These are phyloP conservation scores for Suhomyces terraborum DNA, from an alignment of 1,139 yeast species.

Conservation along the genomic window DNA sequence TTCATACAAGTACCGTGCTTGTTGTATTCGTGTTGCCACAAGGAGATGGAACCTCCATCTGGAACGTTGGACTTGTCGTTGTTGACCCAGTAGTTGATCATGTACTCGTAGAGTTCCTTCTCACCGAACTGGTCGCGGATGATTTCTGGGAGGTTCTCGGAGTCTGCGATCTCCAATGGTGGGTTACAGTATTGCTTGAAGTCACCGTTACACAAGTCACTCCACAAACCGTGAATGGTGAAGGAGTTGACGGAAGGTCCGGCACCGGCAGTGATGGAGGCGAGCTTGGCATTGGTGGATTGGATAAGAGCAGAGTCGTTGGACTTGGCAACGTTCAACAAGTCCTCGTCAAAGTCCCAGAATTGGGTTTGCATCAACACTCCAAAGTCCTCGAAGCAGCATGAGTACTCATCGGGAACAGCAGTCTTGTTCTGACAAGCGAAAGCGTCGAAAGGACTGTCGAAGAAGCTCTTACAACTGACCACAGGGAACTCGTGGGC, in stretches of 20 bases:
- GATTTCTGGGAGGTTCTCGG: constrained; percentile 33
- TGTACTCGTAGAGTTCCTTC: constrained; percentile 31
- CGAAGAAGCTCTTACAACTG: constrained; percentile 18
- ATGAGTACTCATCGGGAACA: constrained; percentile 26
- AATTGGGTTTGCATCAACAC: constrained; percentile 42
- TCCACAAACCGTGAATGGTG: constrained; percentile 48
- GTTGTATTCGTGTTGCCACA: constrained; percentile 49
- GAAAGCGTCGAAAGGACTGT: constrained; percentile 21
- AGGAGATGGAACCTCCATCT: constrained; percentile 26
- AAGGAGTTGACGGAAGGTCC: constrained; percentile 26
- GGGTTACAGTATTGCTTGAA: constrained; percentile 38
- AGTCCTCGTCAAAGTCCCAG: constrained; percentile 40
- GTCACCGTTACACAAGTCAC: constrained; percentile 41
- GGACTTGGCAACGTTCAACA: constrained; percentile 19
- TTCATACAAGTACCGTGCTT: constrained; percentile 51
- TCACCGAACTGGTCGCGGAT: constrained; percentile 33
- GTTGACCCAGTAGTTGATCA: constrained; percentile 42
- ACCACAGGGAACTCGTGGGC: constrained; percentile 17
- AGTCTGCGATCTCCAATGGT: constrained; percentile 29
- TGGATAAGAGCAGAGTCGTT: constrained; percentile 16
- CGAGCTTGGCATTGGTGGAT: constrained; percentile 9
- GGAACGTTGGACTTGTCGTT: constrained; percentile 37
- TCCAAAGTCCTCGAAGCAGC: constrained; percentile 41
- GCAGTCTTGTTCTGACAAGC: constrained; percentile 32
- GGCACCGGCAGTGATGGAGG: constrained; percentile 9